Conservation (phyloP, 2,329 filamentous ascomycete genomes). For the Monosporascus sp. region DNA sequence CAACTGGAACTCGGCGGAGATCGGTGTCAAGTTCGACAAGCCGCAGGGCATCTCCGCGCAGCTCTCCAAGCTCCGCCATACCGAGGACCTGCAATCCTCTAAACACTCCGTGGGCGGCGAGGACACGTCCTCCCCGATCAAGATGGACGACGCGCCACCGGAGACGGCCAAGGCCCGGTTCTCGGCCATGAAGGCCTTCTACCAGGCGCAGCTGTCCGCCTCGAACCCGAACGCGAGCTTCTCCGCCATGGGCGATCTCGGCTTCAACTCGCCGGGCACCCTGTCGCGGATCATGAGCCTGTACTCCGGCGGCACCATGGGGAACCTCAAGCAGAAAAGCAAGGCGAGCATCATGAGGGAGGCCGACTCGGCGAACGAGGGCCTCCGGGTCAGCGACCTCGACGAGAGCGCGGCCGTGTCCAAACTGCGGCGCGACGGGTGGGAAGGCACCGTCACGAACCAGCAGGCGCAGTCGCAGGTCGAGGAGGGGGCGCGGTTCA, state of each 20-base stretch:
- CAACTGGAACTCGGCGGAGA: slow-evolving; percentile 86
- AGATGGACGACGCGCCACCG: slow-evolving; percentile 55
- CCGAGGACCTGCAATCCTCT: slow-evolving; percentile 40
- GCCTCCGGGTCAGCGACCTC: slow-evolving; percentile 58
- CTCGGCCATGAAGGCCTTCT: slow-evolving; percentile 70
- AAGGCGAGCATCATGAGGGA: slow-evolving; percentile 76
- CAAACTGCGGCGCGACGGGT: slow-evolving; percentile 54
- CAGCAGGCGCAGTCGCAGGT: slow-evolving; percentile 45
- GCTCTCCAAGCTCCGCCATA: slow-evolving; percentile 64
- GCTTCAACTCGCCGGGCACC: slow-evolving; percentile 72
- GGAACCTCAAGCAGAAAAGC: slow-evolving; percentile 60
- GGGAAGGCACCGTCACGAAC: slow-evolving; percentile 54
- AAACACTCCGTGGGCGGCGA: slow-evolving; percentile 18
- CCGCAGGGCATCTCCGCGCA: slow-evolving; percentile 82
- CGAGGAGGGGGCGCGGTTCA: slow-evolving; percentile 55
- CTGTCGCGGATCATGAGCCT: slow-evolving; percentile 87
- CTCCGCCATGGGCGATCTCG: slow-evolving; percentile 43
- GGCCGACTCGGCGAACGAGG: slow-evolving; percentile 65
- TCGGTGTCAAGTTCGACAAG: slow-evolving; percentile 85
- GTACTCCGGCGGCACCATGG: slow-evolving; percentile 64
- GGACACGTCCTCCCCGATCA: slow-evolving; percentile 25
- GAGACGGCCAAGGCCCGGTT: slow-evolving; percentile 49
- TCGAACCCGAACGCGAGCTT: slow-evolving; percentile 49
- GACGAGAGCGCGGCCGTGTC: slow-evolving; percentile 60
- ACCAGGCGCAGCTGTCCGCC: slow-evolving; percentile 71